Evolutionary conservation across 139 green algal species (phyloP).

Genomic region (Chlamydomonas eustigma): DNA sequence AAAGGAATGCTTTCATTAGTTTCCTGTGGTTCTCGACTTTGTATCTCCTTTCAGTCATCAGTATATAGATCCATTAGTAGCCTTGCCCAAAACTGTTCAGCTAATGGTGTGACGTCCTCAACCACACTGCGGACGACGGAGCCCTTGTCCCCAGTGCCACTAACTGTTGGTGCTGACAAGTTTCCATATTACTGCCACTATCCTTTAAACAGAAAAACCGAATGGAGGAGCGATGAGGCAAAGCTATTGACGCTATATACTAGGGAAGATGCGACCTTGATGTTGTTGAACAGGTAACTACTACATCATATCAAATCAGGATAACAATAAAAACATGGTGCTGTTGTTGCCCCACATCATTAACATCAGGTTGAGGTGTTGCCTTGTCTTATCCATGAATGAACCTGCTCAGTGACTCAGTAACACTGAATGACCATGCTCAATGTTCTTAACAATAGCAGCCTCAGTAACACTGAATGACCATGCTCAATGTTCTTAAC

Average conservation of each 20-base stretch:
- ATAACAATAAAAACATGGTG: too few relatives aligned
- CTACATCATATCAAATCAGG: too few relatives aligned
- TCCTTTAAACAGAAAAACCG: neutral
- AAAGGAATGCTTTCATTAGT: too few relatives aligned
- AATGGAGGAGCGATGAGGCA: neutral
- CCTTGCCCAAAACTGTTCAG: too few relatives aligned
- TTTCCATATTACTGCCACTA: conserved; percentile 6
- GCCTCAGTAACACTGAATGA: neutral
- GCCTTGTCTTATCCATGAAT: neutral
- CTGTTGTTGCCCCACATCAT: too few relatives aligned
- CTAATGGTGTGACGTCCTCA: too few relatives aligned
- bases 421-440: neutral
- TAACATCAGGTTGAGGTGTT: too few relatives aligned
- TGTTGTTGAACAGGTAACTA: neutral
- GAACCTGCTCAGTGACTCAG: neutral
- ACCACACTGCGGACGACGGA: too few relatives aligned
- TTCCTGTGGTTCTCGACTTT: too few relatives aligned
- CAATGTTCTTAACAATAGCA: neutral
- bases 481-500: neutral
- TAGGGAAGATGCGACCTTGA: neutral
- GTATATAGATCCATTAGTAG: too few relatives aligned
- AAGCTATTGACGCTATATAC: neutral
- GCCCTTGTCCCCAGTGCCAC: neutral
- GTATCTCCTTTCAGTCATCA: too few relatives aligned
- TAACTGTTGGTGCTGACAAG: neutral